Evolutionary conservation across 371 early-diverging fungal genomes (phyloP).

Genomic region (Haplosporangium sp.): DNA sequence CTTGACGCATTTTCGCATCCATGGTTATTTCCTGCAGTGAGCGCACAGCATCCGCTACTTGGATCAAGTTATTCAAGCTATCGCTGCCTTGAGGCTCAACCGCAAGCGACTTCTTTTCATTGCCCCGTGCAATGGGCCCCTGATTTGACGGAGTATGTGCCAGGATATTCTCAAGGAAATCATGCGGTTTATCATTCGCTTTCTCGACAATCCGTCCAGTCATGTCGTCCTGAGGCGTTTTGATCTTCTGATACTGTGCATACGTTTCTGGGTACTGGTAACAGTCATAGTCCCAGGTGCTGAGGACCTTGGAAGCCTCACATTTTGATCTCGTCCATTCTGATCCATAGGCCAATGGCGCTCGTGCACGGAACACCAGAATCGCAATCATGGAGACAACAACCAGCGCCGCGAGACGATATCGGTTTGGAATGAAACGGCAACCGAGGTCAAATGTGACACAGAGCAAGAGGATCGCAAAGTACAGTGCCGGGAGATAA

Average conservation of each 20-base stretch:
- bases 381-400: slow-evolving; percentile 59
- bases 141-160: slow-evolving; percentile 3
- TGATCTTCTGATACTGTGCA: background rate
- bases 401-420: slow-evolving; percentile 64
- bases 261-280: slow-evolving; percentile 33
- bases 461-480: slow-evolving; percentile 80
- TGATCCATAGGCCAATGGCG: slow-evolving; percentile 88
- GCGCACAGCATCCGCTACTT: no score
- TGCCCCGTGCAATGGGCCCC: background rate
- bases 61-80: background rate
- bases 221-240: background rate
- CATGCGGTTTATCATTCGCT: slow-evolving; percentile 26
- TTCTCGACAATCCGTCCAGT: slow-evolving; percentile 18
- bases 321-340: slow-evolving; percentile 78
- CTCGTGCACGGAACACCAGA: slow-evolving; percentile 68
- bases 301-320: slow-evolving; percentile 80
- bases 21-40: no score
- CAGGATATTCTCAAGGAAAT: slow-evolving; percentile 29
- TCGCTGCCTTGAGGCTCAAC: background rate
- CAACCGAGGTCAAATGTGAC: slow-evolving; percentile 80
- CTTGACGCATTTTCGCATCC: no score
- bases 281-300: slow-evolving; percentile 89
- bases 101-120: background rate
- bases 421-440: slow-evolving; percentile 64
- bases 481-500: slow-evolving; percentile 94